Evolutionary conservation across 495 filamentous ascomycete genomes (phyloP), one percentile per base, ranked within the genome.

Genomic region (Parathielavia appendiculata): DNA sequence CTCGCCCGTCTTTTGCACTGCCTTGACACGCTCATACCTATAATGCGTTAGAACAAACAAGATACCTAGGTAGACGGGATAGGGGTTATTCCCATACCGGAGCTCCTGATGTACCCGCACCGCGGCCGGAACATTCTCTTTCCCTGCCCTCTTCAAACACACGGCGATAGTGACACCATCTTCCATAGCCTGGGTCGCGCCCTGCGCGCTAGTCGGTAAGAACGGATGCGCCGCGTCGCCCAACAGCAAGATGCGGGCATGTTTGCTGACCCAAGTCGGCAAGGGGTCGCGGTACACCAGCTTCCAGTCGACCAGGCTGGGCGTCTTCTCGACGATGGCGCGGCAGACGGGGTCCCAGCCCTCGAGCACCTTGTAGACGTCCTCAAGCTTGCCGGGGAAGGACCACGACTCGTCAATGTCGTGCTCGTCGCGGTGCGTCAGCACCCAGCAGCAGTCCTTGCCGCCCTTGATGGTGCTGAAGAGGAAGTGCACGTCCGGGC

Each of bases 181-280:
- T 61, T 88, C 85, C 66, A 88, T 77, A 0, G 85, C 84, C 63
- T 86, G 83, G 0, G 82, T 84, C 0, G 82, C 85, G 0, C 85
- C 85, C 63, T 86, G 81, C 0, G 78, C 81, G 12, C 77, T 81
- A 0, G 83, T 86, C 0, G 84, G 84, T 39, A 86, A 66, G 63
- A 87, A 86, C 0, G 84, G 80, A 66, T 88, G 85, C 14, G 84
- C 84, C 5, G 81, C 75, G 48, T 87, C 85, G 7, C 84, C 84
- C 17, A 86, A 63, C 38, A 85, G 69, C 23, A 79, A 64, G 38
- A 86, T 82, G 11, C 81, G 66, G 19, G 79, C 82, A 5, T 80
- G 71, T 35, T 79, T 73, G 48, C 79, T 84, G 0, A 83, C 76
- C 85, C 85, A 88, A 0, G 73, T 80, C 9, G 82, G 81, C 34